These are phyloP conservation scores for Leishmania aethiopica DNA, from an alignment of 208 protist genomes.

Conservation along the genomic window DNA sequence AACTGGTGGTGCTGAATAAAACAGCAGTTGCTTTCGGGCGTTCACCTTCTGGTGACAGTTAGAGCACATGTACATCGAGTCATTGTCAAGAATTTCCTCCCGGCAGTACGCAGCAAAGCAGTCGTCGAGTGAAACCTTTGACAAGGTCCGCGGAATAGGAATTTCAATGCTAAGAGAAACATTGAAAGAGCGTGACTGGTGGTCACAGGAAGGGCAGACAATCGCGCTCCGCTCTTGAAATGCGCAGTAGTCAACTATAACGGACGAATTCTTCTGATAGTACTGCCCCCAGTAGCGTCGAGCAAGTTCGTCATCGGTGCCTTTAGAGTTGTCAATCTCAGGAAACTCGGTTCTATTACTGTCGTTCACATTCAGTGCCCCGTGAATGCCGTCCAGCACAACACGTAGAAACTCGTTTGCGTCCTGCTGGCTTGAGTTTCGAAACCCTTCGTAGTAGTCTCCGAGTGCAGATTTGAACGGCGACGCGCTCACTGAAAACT, in stretches of 20 bases:
- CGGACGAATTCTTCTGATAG: conserved; percentile 85
- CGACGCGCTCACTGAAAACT: conserved; percentile 73
- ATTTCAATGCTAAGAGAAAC: conserved; percentile 70
- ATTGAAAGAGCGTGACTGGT: conserved; percentile 63
- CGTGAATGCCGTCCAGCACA: conserved; percentile 93
- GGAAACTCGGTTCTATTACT: conserved; percentile 23
- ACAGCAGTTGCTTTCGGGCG: conserved; percentile 74
- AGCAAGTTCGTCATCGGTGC: conserved; percentile 78
- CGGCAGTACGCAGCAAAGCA: conserved; percentile 76
- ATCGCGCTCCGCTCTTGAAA: conserved; percentile 85
- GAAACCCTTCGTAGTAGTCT: conserved; percentile 69
- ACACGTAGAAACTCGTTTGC: conserved; percentile 93
- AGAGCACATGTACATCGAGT: conserved; percentile 71
- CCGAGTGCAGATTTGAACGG: conserved; percentile 83
- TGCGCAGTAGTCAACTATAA: conserved; percentile 89
- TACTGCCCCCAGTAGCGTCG: conserved; percentile 81
- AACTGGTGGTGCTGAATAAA: conserved; percentile 74
- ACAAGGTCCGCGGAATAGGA: conserved; percentile 46
- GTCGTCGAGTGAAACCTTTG: conserved; percentile 62
- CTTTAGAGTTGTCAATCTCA: conserved; percentile 77
- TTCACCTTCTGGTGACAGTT: conserved; percentile 70
- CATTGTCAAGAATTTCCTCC: conserved; percentile 71
- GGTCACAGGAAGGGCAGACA: conserved; percentile 68
- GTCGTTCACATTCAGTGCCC: conserved; percentile 83
- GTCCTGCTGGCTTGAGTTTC: conserved; percentile 87